Conservation (phyloP, 768 basidiomycete genomes). For the Sporobolomyces pararoseus region DNA sequence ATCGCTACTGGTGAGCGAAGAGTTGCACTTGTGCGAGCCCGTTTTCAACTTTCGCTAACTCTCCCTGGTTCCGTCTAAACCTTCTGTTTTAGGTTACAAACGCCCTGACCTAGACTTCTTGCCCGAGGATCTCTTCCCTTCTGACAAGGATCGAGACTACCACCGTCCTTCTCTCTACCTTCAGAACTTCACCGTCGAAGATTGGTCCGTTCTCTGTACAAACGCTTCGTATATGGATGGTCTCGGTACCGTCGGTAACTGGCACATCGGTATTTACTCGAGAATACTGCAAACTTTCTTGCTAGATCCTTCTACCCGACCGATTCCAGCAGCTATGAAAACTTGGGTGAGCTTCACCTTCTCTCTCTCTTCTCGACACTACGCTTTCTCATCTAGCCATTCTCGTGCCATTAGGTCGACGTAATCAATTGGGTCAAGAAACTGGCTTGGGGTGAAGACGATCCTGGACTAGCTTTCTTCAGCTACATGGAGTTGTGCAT, state of each 20-base stretch:
- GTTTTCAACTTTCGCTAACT: not conserved
- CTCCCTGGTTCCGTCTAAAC: not conserved
- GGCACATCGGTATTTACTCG: conserved; percentile 57
- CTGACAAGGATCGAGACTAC: conserved; percentile 50
- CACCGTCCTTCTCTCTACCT: conserved; percentile 57
- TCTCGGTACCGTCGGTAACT: conserved; percentile 10
- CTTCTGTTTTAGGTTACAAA: conserved; percentile 50
- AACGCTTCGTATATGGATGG: conserved; percentile 54
- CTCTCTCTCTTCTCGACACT: not conserved
- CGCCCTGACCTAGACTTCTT: conserved; percentile 55
- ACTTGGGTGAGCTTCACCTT: not conserved
- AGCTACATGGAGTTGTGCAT: conserved; percentile 54
- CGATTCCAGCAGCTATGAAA: conserved; percentile 50
- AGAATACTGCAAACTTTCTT: conserved; percentile 48
- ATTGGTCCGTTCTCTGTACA: conserved; percentile 57
- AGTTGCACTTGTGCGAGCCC: too few relatives aligned
- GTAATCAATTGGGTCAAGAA: conserved; percentile 57
- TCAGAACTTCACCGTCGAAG: conserved; percentile 59
- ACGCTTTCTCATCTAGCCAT: too few relatives aligned
- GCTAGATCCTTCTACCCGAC: conserved; percentile 48
- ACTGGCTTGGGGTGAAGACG: conserved; percentile 47
- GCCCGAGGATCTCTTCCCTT: conserved; percentile 56
- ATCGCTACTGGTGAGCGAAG: conserved; percentile 54
- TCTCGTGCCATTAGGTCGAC: conserved; percentile 58
- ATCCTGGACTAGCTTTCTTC: conserved; percentile 56